phyloP scores from a whole-genome alignment of 2,329 filamentous ascomycete species.

The Paecilomyces dactylethromorphus region DNA sequence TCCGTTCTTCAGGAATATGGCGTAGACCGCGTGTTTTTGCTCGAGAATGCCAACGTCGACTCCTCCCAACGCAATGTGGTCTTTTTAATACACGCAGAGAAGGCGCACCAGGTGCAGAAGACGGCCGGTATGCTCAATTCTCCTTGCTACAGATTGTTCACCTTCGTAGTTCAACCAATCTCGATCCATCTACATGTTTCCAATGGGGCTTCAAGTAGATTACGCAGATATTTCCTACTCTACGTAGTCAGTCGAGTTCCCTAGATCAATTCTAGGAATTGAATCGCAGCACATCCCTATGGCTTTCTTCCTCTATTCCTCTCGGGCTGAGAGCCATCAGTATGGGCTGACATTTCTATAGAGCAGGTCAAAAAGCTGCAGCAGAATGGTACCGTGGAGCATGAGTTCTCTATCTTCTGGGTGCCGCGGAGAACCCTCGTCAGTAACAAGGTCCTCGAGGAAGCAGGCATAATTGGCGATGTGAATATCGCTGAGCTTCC shows the following conservation, averaged over 20 bases:
- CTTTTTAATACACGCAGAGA: constrained; percentile 87
- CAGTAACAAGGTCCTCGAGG: constrained; percentile 85
- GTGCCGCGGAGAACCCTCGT: constrained; percentile 86
- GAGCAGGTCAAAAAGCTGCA: constrained; percentile 88
- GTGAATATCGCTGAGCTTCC: constrained; percentile 82
- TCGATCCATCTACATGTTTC: constrained; percentile 5
- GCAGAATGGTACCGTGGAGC: constrained; percentile 77
- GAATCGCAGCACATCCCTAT: constrained; percentile 34
- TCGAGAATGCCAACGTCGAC: constrained; percentile 94
- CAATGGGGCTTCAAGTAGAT: constrained; percentile 54
- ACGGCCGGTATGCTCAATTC: constrained; percentile 69
- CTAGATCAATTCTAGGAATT: constrained; percentile 33
- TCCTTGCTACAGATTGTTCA: constrained; percentile 3
- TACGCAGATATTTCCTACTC: constrained; percentile 50
- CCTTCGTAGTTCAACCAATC: constrained; percentile 7
- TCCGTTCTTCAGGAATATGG: constrained; percentile 94
- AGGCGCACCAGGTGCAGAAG: constrained; percentile 70
- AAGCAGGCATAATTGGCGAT: constrained; percentile 87
- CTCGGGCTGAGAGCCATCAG: constrained; percentile 47
- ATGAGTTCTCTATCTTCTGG: constrained; percentile 97
- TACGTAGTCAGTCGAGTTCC: constrained; percentile 53
- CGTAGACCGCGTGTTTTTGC: constrained; percentile 92
- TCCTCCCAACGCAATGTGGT: constrained; percentile 91
- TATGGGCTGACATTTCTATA: constrained; percentile 54
- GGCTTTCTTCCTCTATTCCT: constrained; percentile 31